Evolutionary conservation across 768 basidiomycete genomes (phyloP), one percentile per base, ranked within the genome.

Genomic region (Botryobasidium botryosum): DNA sequence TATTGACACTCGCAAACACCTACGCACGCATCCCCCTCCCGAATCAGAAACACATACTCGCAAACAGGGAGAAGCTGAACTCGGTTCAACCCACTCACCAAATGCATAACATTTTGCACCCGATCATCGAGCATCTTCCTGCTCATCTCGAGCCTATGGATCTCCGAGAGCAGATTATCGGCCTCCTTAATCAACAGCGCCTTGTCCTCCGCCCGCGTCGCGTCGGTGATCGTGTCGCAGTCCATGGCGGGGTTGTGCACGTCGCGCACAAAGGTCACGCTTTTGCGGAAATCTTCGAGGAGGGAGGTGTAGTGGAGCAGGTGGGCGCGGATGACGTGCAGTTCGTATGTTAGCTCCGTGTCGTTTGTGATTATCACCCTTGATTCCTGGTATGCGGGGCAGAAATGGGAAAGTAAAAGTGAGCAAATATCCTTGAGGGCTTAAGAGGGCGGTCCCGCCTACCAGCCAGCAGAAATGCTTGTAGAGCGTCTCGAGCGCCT

Each of bases 261-360:
- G 3, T 65, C 55, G 25, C 55, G 48, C 1, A 77, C 57, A 49
- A 77, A 77, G 0, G 46, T n/a, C 3, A 76, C 64, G 0, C 69
- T 63, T 48, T 72, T 70, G 21, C 55, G 56, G 52, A 77, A 75
- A 48, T 75, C 70, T 3, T 68, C 61, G 25, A 76, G 62, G 21
- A 77, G 64, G 10, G 65, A 63, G 7, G 62, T 64, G 53, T 74
- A 72, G 52, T 74, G 71, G 27, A 75, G 59, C 5, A 76, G 60
- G 55, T 75, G 73, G 0, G 75, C 75, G 36, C 71, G 69, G 25
- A 75, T 55, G 49, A 69, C 61, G 50, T 76, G 71, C 27, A 76
- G 61, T 48, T 74, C 68, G 10, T 64, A 67, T 1, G 74, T 74
- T 23, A 72, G 57, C 3, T 57, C 49, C 36, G 67, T 63, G 25